These are phyloP conservation scores for Phytopythium oedochilum DNA, from an alignment of 352 stramenopile genomes.

Conservation along the genomic window DNA sequence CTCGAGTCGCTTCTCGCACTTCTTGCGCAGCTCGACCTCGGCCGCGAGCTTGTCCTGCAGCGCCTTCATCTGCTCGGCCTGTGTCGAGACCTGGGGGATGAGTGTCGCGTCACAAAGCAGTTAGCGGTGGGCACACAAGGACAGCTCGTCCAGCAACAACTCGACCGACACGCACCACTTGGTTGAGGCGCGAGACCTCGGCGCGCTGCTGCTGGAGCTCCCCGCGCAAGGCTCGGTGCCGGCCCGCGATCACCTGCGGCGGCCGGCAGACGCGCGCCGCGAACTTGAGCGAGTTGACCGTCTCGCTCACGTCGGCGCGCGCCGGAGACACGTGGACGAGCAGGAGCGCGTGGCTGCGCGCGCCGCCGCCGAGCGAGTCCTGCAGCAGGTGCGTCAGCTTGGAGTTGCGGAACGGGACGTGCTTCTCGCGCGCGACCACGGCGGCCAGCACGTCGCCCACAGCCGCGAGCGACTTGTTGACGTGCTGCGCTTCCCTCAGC, in stretches of 20 bases:
- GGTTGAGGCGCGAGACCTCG: constrained; percentile 57
- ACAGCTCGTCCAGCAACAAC: background rate
- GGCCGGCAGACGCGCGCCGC: constrained; percentile 47
- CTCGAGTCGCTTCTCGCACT: constrained; percentile 72
- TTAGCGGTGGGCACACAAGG: too few species aligned
- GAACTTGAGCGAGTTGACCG: constrained; percentile 79
- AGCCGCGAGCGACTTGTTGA: constrained; percentile 78
- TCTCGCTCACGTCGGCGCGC: constrained; percentile 50
- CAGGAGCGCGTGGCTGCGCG: constrained; percentile 41
- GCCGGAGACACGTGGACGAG: constrained; percentile 61
- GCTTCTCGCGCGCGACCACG: constrained; percentile 70
- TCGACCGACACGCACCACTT: constrained; percentile 30
- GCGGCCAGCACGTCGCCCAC: constrained; percentile 69
- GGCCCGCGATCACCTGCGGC: constrained; percentile 11
- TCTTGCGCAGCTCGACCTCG: constrained; percentile 61
- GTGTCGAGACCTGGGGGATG: constrained; percentile 40
- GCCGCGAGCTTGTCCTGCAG: constrained; percentile 64
- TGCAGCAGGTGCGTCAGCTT: constrained; percentile 86
- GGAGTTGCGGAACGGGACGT: constrained; percentile 80
- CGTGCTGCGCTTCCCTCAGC: constrained; percentile 67
- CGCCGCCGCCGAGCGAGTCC: constrained; percentile 46
- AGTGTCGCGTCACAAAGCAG: background rate
- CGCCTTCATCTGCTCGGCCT: constrained; percentile 55
- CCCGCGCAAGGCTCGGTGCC: background rate
- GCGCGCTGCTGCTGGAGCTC: constrained; percentile 27